Conservation (phyloP, 495 filamentous ascomycete genomes). For the Podospora didyma region DNA sequence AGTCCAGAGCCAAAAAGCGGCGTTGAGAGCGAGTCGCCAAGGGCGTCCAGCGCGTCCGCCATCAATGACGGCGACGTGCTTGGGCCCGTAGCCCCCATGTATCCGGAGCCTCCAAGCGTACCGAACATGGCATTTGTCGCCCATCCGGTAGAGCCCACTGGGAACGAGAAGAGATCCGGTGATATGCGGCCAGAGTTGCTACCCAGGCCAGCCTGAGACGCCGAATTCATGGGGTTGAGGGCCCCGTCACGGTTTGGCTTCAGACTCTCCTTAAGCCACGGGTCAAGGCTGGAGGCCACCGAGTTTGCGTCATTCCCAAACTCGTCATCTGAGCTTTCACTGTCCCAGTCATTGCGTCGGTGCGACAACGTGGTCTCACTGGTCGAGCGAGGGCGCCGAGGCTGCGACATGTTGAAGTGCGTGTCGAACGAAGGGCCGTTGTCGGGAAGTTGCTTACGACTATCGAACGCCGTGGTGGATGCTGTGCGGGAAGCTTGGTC, state of each 20-base stretch:
- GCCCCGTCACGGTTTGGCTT: slow-evolving; percentile 24
- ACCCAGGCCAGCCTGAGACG: slow-evolving; percentile 18
- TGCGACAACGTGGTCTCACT: slow-evolving; percentile 25
- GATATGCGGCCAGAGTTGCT: slow-evolving; percentile 25
- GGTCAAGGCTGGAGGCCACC: slow-evolving; percentile 30
- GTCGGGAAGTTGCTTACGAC: slow-evolving; percentile 14
- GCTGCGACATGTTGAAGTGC: slow-evolving; percentile 11
- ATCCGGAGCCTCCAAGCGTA: slow-evolving; percentile 30
- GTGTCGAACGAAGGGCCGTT: slow-evolving; percentile 5
- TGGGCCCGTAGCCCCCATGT: slow-evolving; percentile 23
- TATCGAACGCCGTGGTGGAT: slow-evolving; percentile 24
- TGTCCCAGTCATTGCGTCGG: slow-evolving; percentile 24
- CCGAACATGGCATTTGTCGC: slow-evolving; percentile 41
- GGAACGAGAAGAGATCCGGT: slow-evolving; percentile 46
- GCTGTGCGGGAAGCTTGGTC: slow-evolving; percentile 13
- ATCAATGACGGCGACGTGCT: slow-evolving; percentile 18
- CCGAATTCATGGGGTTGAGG: slow-evolving; percentile 19
- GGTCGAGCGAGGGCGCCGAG: slow-evolving; percentile 29
- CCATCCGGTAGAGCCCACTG: slow-evolving; percentile 33
- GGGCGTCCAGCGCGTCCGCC: slow-evolving; percentile 35
- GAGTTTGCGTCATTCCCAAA: slow-evolving; percentile 18
- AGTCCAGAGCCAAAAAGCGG: slow-evolving; percentile 26
- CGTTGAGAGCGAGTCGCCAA: slow-evolving; percentile 29
- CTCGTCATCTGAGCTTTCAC: slow-evolving; percentile 27
- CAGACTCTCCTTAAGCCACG: slow-evolving; percentile 42